These are phyloP conservation scores for Cercospora sesami DNA, from an alignment of 2,329 filamentous ascomycete genomes.

Conservation along the genomic window DNA sequence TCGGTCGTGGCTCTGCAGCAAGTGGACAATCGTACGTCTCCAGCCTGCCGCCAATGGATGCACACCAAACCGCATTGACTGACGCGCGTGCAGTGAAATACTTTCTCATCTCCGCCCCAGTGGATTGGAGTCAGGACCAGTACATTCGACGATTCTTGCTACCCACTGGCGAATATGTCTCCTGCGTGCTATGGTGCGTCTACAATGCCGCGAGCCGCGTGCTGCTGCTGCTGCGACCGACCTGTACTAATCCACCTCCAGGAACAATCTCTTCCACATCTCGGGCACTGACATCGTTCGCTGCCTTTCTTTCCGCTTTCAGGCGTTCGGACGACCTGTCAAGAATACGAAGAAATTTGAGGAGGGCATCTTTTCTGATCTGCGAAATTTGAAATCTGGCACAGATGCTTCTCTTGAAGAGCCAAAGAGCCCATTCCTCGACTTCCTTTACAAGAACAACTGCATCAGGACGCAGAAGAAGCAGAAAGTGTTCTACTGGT, in stretches of 20 bases:
- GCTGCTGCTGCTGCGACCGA: not conserved
- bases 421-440: slow-evolving; percentile 96
- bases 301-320: slow-evolving; percentile 96
- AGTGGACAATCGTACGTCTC: slow-evolving; percentile 84
- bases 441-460: slow-evolving; percentile 99
- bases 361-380: slow-evolving; percentile 97
- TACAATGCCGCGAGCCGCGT: slow-evolving; percentile 20
- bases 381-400: slow-evolving; percentile 96
- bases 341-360: slow-evolving; percentile 99
- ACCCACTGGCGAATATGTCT: slow-evolving; percentile 97
- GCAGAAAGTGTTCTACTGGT: slow-evolving; percentile 99
- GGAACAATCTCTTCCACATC: slow-evolving; percentile 99
- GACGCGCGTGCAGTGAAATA: slow-evolving; percentile 76
- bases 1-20: slow-evolving; percentile 96
- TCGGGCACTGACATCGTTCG: slow-evolving; percentile 98
- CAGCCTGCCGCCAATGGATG: not conserved
- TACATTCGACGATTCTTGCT: slow-evolving; percentile 94
- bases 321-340: slow-evolving; percentile 95
- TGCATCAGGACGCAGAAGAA: slow-evolving; percentile 99
- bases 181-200: slow-evolving; percentile 84
- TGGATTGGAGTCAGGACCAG: slow-evolving; percentile 96
- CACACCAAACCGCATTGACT: slow-evolving; percentile 31
- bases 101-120: slow-evolving; percentile 96
- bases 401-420: slow-evolving; percentile 98
- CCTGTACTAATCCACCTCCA: slow-evolving; percentile 39